Evolutionary conservation across 495 filamentous ascomycete genomes (phyloP).

Genomic region (Tuber microsphaerosporum): DNA sequence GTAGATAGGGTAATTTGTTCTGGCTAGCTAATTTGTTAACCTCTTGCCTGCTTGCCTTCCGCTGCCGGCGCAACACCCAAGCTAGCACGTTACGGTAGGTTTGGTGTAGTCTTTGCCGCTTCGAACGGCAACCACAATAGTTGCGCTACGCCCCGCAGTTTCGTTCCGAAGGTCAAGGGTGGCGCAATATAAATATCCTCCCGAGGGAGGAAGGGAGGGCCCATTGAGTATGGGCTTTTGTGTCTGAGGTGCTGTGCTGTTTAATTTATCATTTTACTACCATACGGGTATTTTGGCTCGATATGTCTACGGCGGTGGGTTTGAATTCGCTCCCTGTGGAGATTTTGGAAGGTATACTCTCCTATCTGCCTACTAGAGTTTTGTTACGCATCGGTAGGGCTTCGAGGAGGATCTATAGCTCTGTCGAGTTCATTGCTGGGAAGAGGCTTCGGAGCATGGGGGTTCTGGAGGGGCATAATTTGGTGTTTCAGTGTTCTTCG

Average conservation of each 20-base stretch:
- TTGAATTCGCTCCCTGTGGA: conserved; percentile 23
- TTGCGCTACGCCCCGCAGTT: neutral
- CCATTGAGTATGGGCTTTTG: neutral
- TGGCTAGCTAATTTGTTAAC: neutral
- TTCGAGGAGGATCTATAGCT: neutral
- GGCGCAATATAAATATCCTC: neutral
- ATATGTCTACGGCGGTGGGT: neutral
- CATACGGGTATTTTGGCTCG: neutral
- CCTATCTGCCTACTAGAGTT: conserved; percentile 11
- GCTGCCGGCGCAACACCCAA: neutral
- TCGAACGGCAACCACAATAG: neutral
- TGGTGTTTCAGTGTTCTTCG: conserved; percentile 33
- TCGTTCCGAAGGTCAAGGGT: neutral
- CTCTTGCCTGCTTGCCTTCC: neutral
- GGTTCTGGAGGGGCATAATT: conserved; percentile 16
- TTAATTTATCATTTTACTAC: neutral
- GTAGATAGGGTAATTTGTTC: neutral
- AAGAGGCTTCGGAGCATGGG: conserved; percentile 20
- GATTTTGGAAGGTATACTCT: conserved; percentile 28
- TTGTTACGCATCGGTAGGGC: neutral
- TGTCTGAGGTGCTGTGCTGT: neutral
- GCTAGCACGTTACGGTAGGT: neutral
- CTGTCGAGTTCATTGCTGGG: conserved; percentile 10
- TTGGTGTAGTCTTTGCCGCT: neutral
- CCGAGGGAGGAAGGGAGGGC: neutral